Conservation (phyloP, 768 basidiomycete species). For the Scleroderma bovista region DNA sequence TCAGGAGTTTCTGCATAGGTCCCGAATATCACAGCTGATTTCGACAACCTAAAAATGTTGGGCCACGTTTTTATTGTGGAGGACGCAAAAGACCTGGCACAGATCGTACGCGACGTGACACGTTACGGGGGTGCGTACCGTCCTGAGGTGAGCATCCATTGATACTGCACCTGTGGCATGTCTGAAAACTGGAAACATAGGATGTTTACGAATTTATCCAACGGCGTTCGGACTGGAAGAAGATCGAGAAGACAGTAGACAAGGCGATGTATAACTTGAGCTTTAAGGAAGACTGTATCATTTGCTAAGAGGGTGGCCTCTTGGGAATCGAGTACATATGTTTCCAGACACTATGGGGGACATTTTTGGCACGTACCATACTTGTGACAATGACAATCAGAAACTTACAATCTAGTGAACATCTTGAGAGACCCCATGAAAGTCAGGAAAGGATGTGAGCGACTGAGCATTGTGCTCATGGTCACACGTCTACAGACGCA, state of each 20-base stretch:
- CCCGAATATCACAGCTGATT: constrained; percentile 79
- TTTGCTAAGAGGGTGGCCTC: constrained; percentile 25
- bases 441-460: no score
- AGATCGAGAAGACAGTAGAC: constrained; percentile 94
- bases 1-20: constrained; percentile 37
- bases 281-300: constrained; percentile 86
- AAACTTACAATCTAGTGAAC: no score
- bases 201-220: constrained; percentile 97
- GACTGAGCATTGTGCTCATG: no score
- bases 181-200: constrained; percentile 24
- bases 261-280: constrained; percentile 92
- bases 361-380: no score
- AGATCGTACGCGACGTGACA: constrained; percentile 92
- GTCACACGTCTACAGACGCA: background rate
- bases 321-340: background rate
- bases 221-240: constrained; percentile 94
- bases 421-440: no score
- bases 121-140: constrained; percentile 93
- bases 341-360: no score
- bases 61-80: constrained; percentile 95
- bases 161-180: background rate
- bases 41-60: constrained; percentile 93
- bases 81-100: constrained; percentile 93
- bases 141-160: constrained; percentile 62
- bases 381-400: no score